phyloP scores from a whole-genome alignment of 2,329 filamentous ascomycete species.

The Furcasterigmium furcatum region DNA sequence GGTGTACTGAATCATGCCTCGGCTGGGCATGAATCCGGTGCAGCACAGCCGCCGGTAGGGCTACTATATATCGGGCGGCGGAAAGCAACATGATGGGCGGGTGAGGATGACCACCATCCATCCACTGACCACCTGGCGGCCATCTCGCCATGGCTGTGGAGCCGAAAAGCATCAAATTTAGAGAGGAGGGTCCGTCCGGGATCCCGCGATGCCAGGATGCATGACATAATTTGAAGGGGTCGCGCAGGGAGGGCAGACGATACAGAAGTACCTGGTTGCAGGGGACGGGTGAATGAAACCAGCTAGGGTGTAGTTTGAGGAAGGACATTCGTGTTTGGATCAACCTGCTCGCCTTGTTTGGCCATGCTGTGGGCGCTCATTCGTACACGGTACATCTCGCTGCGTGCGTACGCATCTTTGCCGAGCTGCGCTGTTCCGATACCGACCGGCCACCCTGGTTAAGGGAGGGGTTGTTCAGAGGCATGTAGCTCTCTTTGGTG shows the following conservation, averaged over 20 bases:
- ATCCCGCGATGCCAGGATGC: conserved; percentile 32
- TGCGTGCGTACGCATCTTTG: too few species aligned
- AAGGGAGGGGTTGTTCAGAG: background rate
- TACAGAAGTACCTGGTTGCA: conserved; percentile 10
- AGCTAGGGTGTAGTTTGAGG: conserved; percentile 2
- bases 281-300: conserved; percentile 13
- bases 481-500: background rate
- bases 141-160: conserved; percentile 11
- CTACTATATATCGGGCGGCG: conserved; percentile 12
- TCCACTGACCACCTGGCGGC: conserved; percentile 8
- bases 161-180: conserved; percentile 24
- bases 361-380: too few species aligned
- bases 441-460: too few species aligned
- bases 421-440: too few species aligned
- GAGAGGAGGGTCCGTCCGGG: conserved; percentile 25
- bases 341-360: too few species aligned
- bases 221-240: conserved; percentile 41
- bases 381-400: too few species aligned
- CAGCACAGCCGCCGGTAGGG: conserved; percentile 4
- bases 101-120: conserved; percentile 11
- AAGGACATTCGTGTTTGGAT: too few species aligned
- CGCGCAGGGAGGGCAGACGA: conserved; percentile 4
- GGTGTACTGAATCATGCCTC: conserved; percentile 7
- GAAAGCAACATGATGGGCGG: conserved; percentile 2
- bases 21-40: conserved; percentile 12